Evolutionary conservation across 306 rosid genomes (phyloP), one percentile per base, ranked within the genome.

Genomic region (Geum urbanum): DNA sequence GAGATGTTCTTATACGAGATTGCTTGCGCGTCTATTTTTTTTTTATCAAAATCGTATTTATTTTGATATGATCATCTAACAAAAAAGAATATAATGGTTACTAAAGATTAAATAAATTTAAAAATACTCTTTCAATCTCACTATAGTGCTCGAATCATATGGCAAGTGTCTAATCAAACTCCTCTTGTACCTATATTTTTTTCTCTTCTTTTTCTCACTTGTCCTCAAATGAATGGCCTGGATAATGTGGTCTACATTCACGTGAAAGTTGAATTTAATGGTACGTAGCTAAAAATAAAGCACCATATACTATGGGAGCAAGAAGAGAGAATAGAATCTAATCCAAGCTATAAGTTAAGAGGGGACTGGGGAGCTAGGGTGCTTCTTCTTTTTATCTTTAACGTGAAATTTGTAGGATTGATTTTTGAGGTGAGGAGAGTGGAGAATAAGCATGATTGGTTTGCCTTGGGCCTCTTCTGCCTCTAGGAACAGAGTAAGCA

Each of bases 321-420:
- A 53, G 65, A 59, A 7, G 40, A 54, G 53, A 45, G 41, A 69
- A 55, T 55, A 15, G 44, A 54, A 69, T 55, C 50, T 39, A 61
- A 69, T 43, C 50, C 32, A 27, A 27, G 32, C 32, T n/a, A n/a
- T n/a, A n/a, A n/a, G n/a, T n/a, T 27, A 27, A 27, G 32, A 27
- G 32, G 32, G 32, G 32, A 27, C 32, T 27, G 32, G 32, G 32
- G 32, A 27, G 32, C 32, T 52, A 16, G 13, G 24, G 27, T n/a
- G 15, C 7, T 43, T 32, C 64, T 58, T 19, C 45, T 15, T 32
- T 44, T 14, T 35, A 6, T 19, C 44, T 35, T 58, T 58, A 13
- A 58, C 43, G 63, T 32, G 9, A 13, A 58, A 19, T 19, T 58
- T 58, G 8, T 58, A 12, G 61, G 61, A 37, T 55, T 54, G 61